Evolutionary conservation across 345 rosid genomes (phyloP), one percentile per base, ranked within the genome.

Genomic region (Eucalyptus tenuipes): DNA sequence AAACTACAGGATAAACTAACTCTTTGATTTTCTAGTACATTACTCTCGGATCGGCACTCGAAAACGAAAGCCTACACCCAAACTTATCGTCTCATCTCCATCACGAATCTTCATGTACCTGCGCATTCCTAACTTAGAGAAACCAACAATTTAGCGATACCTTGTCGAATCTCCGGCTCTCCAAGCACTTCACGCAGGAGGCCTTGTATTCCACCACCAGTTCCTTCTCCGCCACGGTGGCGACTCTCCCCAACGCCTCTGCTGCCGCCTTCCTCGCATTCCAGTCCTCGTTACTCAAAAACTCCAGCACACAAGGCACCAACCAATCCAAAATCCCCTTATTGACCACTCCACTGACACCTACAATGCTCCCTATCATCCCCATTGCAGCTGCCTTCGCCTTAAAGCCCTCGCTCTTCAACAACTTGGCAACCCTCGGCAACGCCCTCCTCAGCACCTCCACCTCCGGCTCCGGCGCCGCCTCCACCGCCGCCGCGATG

Each of bases 231-330:
- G 82, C 94, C 42, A 29, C 87, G 45, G 87, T 15, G 24, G 97
- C 97, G 40, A 98, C 93, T 90, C 91, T 97, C 87, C 96, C 96
- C 90, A 98, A 89, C 2, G 94, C 93, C 92, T 98, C 99, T 4
- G 99, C 97, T 4, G 99, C 98, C 1, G 98, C 95, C 91, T 97
- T 98, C 68, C 99, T 96, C 59, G 97, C 93, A 52, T 94, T 91
- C 99, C 99, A 98, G 85, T 96, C 98, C 11, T 94, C 94, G 75
- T 91, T 91, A 80, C 99, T 93, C 92, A 97, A 90, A 49, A 94
- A 94, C 90, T 94, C 99, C 8, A 92, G 88, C 40, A 94, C 91
- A 59, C 94, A 93, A 1, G 97, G 96, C 82, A 98, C 93, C 12
- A 96, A 86, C 96, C 97, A 95, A 84, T 95, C 98, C 85, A 95